These are phyloP conservation scores for Saccharomyces hybrid DNA, from an alignment of 1,139 yeast genomes.

Conservation along the genomic window DNA sequence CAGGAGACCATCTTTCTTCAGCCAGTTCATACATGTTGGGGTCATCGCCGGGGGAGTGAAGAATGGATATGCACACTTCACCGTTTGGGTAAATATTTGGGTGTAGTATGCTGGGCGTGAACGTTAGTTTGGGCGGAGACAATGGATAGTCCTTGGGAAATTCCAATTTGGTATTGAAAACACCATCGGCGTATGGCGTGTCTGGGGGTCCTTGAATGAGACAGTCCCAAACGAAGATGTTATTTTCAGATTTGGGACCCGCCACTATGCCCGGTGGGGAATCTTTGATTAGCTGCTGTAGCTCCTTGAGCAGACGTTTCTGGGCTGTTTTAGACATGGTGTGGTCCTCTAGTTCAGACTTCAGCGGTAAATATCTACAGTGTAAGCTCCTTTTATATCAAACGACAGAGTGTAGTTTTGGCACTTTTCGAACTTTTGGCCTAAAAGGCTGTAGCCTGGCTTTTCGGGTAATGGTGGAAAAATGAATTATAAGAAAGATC, in stretches of 20 bases:
- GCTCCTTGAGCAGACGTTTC: constrained; percentile 76
- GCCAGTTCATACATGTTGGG: constrained; percentile 93
- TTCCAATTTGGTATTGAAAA: constrained; percentile 69
- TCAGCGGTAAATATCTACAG: not conserved
- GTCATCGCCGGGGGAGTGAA: constrained; percentile 95
- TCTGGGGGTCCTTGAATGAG: constrained; percentile 84
- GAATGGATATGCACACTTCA: constrained; percentile 86
- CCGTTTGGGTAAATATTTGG: constrained; percentile 94
- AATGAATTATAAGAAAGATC: not conserved
- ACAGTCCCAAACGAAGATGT: constrained; percentile 87
- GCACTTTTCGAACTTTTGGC: not conserved
- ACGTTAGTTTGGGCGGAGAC: constrained; percentile 79
- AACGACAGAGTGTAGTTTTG: not conserved
- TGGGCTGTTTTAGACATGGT: constrained; percentile 57
- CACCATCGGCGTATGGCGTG: constrained; percentile 89
- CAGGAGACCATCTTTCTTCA: constrained; percentile 96
- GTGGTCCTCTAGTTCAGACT: not conserved
- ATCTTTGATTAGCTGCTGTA: constrained; percentile 74
- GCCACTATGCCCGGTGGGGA: constrained; percentile 95
- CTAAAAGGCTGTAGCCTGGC: not conserved
- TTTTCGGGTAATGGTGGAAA: not conserved
- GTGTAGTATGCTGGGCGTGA: constrained; percentile 79
- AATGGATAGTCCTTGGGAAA: constrained; percentile 90
- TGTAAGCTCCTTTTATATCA: not conserved
- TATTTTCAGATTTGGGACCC: constrained; percentile 77